A percentile compares a stretch with the other conserved stretches of the same genome.
phyloP scores from a whole-genome alignment of 2,329 filamentous ascomycete genomes.

The Calonectria hawksworthii region DNA sequence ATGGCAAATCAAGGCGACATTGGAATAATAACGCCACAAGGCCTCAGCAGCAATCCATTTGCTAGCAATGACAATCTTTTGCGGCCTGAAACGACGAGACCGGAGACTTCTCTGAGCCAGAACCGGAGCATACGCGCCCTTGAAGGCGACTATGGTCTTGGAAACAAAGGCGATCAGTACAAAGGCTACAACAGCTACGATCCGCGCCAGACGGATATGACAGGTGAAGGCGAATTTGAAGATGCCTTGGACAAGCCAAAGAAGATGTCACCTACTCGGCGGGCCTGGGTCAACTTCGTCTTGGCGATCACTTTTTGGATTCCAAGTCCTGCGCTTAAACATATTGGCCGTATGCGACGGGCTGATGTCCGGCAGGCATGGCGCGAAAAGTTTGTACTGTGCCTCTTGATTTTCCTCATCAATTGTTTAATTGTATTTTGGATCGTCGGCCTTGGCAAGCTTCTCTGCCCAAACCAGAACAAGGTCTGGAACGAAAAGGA shows the following conservation, averaged over 20 bases:
- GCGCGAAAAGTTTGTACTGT: constrained; percentile 92
- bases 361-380: constrained; percentile 97
- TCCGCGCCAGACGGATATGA: constrained; percentile 33
- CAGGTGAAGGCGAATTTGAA: constrained; percentile 78
- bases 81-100: neutral
- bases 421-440: constrained; percentile 91
- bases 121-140: neutral
- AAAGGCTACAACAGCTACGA: constrained; percentile 55
- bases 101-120: neutral
- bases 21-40: neutral
- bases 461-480: constrained; percentile 91
- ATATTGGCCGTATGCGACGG: constrained; percentile 93
- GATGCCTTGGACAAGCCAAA: constrained; percentile 66
- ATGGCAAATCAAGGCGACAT: neutral
- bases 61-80: neutral
- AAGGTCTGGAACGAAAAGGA: constrained; percentile 86
- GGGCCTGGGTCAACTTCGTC: constrained; percentile 84
- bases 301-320: constrained; percentile 96
- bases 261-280: constrained; percentile 73
- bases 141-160: neutral
- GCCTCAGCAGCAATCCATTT: neutral
- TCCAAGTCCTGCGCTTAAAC: constrained; percentile 84
- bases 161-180: neutral
- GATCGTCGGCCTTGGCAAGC: constrained; percentile 86
- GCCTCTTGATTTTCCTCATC: constrained; percentile 83